Evolutionary conservation across 202 grass and related monocot genomes (phyloP), one percentile per base, ranked within the genome.

Genomic region (Schoenoplectus triqueter): DNA sequence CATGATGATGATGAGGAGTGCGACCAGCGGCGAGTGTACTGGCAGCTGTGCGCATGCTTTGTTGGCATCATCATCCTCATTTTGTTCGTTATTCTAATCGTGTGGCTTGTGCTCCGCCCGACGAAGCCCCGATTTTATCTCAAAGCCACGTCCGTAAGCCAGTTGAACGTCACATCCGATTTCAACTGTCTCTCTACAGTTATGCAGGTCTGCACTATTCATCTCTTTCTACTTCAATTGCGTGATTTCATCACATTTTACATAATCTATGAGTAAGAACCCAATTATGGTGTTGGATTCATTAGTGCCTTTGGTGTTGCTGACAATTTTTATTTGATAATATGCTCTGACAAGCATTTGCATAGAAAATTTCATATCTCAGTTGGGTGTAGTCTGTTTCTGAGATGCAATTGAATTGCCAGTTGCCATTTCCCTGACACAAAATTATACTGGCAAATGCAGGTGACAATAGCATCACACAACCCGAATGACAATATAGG

Each of bases 401-500:
- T 42, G 31, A 48, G 13, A 46, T 17, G 13, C 5, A 9, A 10
- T 18, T 10, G 45, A 10, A 49, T 73, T 73, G 18, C 45, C 46
- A 73, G n/a, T 20, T 20, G 3, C 69, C n/a, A 48, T 3, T 52
- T 10, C 50, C 50, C 31, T 31, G 31, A 31, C 31, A 31, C 31
- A 31, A 31, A 31, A 31, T 31, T 31, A 31, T 31, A 31, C 31
- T 31, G 31, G 31, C 6, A 11, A 2, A 14, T 55, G 31, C 74
- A 78, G 74, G 89, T 97, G 1, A 97, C 94, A 62, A 21, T 97
- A 64, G 85, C 87, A 73, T 83, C 94, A 13, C 90, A 89, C 81
- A 97, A 97, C 92, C 92, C 94, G 56, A 97, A 97, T 81, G 86
- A 91, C 72, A 81, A 42, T 63, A 61, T 94, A 17, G 92, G 94